Percentiles rank a stretch among this genome's conserved stretches.
These are phyloP conservation scores for Phellopilus nigrolimitatus DNA, from an alignment of 1,284 basidiomycete species.

Conservation along the genomic window DNA sequence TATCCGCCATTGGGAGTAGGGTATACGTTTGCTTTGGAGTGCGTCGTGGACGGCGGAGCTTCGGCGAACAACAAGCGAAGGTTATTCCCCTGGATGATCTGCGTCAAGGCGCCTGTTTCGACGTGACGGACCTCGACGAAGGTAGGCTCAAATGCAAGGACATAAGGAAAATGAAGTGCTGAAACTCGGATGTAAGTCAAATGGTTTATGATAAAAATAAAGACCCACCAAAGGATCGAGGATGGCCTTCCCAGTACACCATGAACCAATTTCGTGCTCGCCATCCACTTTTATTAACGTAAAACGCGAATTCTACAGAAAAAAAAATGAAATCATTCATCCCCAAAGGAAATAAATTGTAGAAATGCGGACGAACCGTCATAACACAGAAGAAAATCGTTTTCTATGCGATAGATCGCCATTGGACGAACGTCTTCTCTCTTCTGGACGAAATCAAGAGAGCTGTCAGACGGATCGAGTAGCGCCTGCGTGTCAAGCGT, in stretches of 20 bases:
- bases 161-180: conserved; percentile 97
- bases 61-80: conserved; percentile 91
- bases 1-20: conserved; percentile 32
- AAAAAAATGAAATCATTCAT: conserved; percentile 10
- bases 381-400: conserved; percentile 97
- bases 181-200: conserved; percentile 20
- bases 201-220: conserved; percentile 10
- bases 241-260: conserved; percentile 95
- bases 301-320: conserved; percentile 90
- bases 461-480: conserved; percentile 88
- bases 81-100: conserved; percentile 93
- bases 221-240: conserved; percentile 85
- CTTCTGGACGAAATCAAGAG: conserved; percentile 91
- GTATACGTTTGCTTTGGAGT: conserved; percentile 32
- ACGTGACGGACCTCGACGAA: conserved; percentile 98
- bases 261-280: conserved; percentile 89
- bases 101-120: conserved; percentile 86
- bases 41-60: conserved; percentile 80
- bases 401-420: conserved; percentile 95
- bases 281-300: conserved; percentile 96
- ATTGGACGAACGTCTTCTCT: conserved; percentile 88
- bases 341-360: conserved; percentile 15
- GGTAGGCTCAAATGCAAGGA: conserved; percentile 93
- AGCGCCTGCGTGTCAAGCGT: conserved; percentile 96
- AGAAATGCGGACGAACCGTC: conserved; percentile 61